Percentiles rank a stretch among this genome's conserved stretches.
Evolutionary conservation across 768 basidiomycete genomes (phyloP).

Genomic region (Glaciozyma martinii): DNA sequence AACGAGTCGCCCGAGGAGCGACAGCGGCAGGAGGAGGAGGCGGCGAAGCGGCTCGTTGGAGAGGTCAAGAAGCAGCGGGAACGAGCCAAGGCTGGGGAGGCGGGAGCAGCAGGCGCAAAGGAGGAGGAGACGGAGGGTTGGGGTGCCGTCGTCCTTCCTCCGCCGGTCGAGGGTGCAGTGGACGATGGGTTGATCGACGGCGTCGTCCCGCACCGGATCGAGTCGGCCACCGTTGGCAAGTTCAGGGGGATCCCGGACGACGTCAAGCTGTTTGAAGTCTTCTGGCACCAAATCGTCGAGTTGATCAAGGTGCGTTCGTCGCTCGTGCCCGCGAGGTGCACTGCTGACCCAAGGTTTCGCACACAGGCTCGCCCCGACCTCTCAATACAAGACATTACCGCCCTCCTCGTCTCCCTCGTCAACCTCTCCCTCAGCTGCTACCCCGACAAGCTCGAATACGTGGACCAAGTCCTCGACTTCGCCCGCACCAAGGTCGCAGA

Average conservation of each 20-base stretch:
- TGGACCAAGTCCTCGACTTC: slow-evolving; percentile 88
- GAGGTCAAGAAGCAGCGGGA: slow-evolving; percentile 58
- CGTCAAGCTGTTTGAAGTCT: slow-evolving; percentile 93
- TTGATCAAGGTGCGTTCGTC: slow-evolving; percentile 70
- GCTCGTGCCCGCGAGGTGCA: slow-evolving; percentile 1
- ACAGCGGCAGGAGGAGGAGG: slow-evolving; percentile 84
- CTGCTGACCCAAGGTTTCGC: not conserved
- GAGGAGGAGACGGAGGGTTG: slow-evolving; percentile 24
- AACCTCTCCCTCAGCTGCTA: slow-evolving; percentile 95
- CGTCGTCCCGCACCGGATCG: slow-evolving; percentile 23
- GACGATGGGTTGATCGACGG: slow-evolving; percentile 28
- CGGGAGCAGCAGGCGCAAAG: not conserved
- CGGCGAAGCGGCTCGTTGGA: slow-evolving; percentile 76
- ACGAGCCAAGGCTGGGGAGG: slow-evolving; percentile 35
- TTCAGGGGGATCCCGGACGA: slow-evolving; percentile 93
- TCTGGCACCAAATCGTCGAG: slow-evolving; percentile 97
- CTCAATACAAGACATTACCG: slow-evolving; percentile 94
- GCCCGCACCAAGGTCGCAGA: slow-evolving; percentile 78
- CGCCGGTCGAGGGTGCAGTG: not conserved
- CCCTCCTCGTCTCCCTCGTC: slow-evolving; percentile 84
- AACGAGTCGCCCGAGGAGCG: slow-evolving; percentile 92
- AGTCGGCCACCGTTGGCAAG: slow-evolving; percentile 58
- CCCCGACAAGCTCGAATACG: slow-evolving; percentile 91
- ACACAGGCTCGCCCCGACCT: slow-evolving; percentile 86
- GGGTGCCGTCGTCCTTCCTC: slow-evolving; percentile 8